Evolutionary conservation across 257 asterid genomes (phyloP), one percentile per base, ranked within the genome.

Genomic region (Knoxia roxburghii): DNA sequence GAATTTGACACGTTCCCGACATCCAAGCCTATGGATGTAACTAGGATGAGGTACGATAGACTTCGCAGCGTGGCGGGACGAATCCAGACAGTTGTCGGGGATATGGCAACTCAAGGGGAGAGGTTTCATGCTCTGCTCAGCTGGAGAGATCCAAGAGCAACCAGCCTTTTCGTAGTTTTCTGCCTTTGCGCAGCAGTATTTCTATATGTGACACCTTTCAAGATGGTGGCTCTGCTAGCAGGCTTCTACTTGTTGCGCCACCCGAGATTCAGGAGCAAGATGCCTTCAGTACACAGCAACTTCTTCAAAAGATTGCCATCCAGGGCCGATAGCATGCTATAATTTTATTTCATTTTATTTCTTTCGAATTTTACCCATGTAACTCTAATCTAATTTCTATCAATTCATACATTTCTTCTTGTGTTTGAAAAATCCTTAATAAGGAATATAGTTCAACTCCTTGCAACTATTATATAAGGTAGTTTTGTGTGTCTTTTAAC

Each of bases 1-100:
- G 95, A 87, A 66, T 87, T 87, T 67, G 95, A 87, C 73, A 77
- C 87, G 0, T 85, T 81, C 73, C 95, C 95, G 0, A 85, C 89
- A 6, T 67, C 84, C 10, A 78, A 60, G 48, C 43, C 64, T 8
- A 65, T 20, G 4, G 86, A 76, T 14, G 61, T 76, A 10, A 68
- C 78, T 0, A 70, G 80, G 3, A 76, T 81, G 86, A 83, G 95
- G 80, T 87, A 87, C 29, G 95, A 80, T 10, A 57, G 73, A 61
- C 81, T 76, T 46, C 64, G 84, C 33, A 71, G 79, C 13, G 75
- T 73, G 61, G 80, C 85, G 5, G 77, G 80, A 53, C 71, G 82
- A 54, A 69, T 80, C 5, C 85, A 80, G 56, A 80, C 79, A 0
- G 84, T 76, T 15, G 73, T 76, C 0, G 84, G 84, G 24, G 84